phyloP scores from a whole-genome alignment of 2,329 filamentous ascomycete genomes.

The Aspergillus sp. region DNA sequence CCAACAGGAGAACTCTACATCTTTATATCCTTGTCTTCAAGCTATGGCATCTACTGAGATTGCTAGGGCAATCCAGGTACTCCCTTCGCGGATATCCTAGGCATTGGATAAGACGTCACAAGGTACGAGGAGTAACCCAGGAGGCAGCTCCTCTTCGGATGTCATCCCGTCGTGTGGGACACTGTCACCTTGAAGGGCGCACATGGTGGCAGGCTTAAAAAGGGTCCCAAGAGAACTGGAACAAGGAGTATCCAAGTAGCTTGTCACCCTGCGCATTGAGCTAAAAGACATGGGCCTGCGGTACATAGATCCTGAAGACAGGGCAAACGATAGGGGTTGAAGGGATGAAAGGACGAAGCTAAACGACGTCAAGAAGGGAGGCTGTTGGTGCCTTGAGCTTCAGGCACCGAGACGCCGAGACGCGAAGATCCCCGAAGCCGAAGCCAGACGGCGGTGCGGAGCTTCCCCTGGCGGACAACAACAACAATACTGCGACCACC shows the following conservation, averaged over 20 bases:
- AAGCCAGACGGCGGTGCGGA: background rate
- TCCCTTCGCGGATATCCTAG: background rate
- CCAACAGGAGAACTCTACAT: background rate
- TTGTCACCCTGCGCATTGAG: background rate
- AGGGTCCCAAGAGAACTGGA: background rate
- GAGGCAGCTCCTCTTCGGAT: background rate
- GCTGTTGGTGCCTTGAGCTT: slow-evolving; percentile 11
- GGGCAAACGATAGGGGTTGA: background rate
- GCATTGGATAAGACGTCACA: background rate
- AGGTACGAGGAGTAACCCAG: slow-evolving; percentile 1
- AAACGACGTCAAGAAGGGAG: slow-evolving; percentile 6
- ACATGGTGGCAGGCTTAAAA: background rate
- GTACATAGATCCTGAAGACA: background rate
- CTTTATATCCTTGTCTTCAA: background rate
- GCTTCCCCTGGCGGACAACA: slow-evolving; percentile 25
- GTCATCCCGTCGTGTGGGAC: background rate
- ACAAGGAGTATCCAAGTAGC: background rate
- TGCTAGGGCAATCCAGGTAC: slow-evolving; percentile 6
- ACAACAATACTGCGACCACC: slow-evolving; percentile 18
- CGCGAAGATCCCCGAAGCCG: background rate
- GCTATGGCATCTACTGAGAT: background rate
- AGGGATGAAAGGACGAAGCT: slow-evolving; percentile 10
- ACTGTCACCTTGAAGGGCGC: background rate
- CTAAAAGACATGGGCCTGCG: background rate
- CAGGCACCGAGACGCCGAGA: slow-evolving; percentile 11